These are phyloP conservation scores for Capronia coronata DNA, from an alignment of 2,329 filamentous ascomycete species.

Conservation along the genomic window DNA sequence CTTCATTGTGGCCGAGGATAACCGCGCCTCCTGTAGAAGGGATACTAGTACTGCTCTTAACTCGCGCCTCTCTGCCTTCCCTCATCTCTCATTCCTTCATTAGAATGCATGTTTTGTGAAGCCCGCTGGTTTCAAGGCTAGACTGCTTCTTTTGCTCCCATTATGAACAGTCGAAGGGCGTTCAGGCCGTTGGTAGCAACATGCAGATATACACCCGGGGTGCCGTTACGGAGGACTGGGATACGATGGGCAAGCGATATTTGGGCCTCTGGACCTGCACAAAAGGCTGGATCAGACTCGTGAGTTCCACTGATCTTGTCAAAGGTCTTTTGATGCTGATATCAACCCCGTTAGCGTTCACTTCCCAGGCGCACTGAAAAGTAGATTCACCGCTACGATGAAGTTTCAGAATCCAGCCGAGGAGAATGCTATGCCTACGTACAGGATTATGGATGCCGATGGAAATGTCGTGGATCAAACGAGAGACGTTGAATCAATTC, in stretches of 20 bases:
- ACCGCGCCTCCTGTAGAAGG: conserved; percentile 5
- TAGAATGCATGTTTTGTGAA: not conserved
- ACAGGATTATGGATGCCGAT: conserved; percentile 84
- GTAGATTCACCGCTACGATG: conserved; percentile 77
- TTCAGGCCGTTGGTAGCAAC: conserved; percentile 12
- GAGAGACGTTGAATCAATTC: conserved; percentile 60
- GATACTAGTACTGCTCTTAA: too few species aligned
- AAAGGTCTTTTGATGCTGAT: not conserved
- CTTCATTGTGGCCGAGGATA: conserved; percentile 13
- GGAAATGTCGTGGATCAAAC: conserved; percentile 71
- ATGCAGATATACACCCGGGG: conserved; percentile 7
- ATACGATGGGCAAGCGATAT: conserved; percentile 24
- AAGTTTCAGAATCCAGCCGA: conserved; percentile 68
- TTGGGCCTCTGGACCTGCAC: conserved; percentile 19
- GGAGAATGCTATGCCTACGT: conserved; percentile 75
- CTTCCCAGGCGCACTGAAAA: conserved; percentile 93
- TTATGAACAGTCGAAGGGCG: conserved; percentile 15
- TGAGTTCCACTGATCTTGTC: conserved; percentile 32
- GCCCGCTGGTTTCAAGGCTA: not conserved
- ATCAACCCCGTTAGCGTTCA: conserved; percentile 45
- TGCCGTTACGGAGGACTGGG: conserved; percentile 8
- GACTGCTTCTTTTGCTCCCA: not conserved
- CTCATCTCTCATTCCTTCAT: conserved; percentile 2
- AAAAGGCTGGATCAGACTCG: conserved; percentile 49
- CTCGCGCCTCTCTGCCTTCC: not conserved